Percentiles rank a stretch among this genome's conserved stretches.
Evolutionary conservation across 345 rosid genomes (phyloP).

Genomic region (Ricinus communis): DNA sequence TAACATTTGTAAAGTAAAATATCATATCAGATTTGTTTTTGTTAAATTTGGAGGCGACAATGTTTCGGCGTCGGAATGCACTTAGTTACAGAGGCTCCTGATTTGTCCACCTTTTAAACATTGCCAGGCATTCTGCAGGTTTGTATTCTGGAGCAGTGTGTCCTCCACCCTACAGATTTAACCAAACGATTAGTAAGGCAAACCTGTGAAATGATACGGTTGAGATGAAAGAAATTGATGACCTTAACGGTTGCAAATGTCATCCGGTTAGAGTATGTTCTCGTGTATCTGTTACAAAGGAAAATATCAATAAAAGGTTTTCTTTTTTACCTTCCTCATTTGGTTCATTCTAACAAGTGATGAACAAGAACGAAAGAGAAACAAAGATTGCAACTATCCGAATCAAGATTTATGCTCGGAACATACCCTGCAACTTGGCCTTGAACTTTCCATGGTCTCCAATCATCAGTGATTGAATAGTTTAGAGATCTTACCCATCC

Average conservation of each 20-base stretch:
- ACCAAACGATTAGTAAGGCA: neutral
- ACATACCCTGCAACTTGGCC: slow-evolving; percentile 38
- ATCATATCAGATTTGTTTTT: neutral
- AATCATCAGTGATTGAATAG: slow-evolving; percentile 23
- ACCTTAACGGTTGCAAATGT: slow-evolving; percentile 75
- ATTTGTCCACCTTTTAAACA: slow-evolving; percentile 45
- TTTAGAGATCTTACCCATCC: slow-evolving; percentile 35
- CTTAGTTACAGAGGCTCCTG: slow-evolving; percentile 26
- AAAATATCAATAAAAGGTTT: neutral
- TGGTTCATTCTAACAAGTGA: neutral
- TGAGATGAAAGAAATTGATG: neutral
- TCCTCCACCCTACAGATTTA: slow-evolving; percentile 58
- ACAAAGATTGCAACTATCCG: neutral
- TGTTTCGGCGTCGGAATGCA: neutral
- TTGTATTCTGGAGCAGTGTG: slow-evolving; percentile 54
- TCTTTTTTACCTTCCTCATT: too few relatives aligned
- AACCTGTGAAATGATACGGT: neutral
- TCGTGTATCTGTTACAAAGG: slow-evolving; percentile 44
- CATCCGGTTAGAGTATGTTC: slow-evolving; percentile 61
- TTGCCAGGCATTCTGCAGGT: slow-evolving; percentile 46
- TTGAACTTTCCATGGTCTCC: slow-evolving; percentile 33
- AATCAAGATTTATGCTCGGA: neutral
- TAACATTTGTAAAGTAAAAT: neutral
- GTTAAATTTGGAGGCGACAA: neutral
- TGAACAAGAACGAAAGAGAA: neutral